A percentile compares a stretch with the other conserved stretches of the same genome.
Evolutionary conservation across 2,329 filamentous ascomycete genomes (phyloP).

Genomic region (Fusarium algeriense): DNA sequence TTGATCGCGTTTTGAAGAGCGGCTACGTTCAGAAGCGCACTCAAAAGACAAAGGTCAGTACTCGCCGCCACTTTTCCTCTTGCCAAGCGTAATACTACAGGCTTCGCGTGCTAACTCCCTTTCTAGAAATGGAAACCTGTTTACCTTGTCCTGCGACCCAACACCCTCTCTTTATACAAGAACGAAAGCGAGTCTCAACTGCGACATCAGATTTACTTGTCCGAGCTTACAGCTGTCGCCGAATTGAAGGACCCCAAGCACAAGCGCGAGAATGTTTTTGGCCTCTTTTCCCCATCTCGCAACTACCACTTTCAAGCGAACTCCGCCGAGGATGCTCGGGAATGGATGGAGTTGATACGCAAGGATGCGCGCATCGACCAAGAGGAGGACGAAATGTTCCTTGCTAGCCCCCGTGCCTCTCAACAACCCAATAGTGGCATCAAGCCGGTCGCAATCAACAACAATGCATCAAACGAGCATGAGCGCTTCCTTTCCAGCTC

Average conservation of each 20-base stretch:
- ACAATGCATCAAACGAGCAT: conserved; percentile 48
- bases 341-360: conserved; percentile 88
- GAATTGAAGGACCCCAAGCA: conserved; percentile 90
- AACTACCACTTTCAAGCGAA: conserved; percentile 91
- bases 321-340: conserved; percentile 78
- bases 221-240: conserved; percentile 91
- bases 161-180: conserved; percentile 92
- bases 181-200: conserved; percentile 90
- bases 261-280: conserved; percentile 88
- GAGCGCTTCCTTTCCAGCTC: conserved; percentile 68
- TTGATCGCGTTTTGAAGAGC: conserved; percentile 91
- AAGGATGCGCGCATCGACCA: conserved; percentile 86
- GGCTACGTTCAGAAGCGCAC: conserved; percentile 90
- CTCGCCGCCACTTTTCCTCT: background rate
- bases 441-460: conserved; percentile 33
- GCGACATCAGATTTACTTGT: conserved; percentile 86
- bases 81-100: background rate
- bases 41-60: conserved; percentile 87
- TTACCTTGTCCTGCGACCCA: conserved; percentile 90
- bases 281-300: conserved; percentile 88
- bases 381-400: conserved; percentile 85
- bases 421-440: conserved; percentile 57
- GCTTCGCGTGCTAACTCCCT: conserved; percentile 36
- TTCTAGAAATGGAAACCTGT: conserved; percentile 88
- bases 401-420: conserved; percentile 73